Evolutionary conservation across 2,329 filamentous ascomycete genomes (phyloP), one percentile per base, ranked within the genome.

Genomic region (Fusarium acutatum): DNA sequence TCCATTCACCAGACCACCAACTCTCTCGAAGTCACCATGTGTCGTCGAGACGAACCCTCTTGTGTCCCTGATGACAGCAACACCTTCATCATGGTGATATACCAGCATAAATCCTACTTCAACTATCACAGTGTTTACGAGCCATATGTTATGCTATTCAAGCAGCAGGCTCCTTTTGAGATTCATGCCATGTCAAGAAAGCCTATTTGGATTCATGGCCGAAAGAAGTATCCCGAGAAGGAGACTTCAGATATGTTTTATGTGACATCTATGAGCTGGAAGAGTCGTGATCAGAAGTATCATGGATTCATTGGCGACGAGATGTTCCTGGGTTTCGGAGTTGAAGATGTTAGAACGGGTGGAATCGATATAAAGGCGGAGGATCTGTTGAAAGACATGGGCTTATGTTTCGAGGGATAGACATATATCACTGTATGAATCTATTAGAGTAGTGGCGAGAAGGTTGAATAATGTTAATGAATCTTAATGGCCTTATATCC

Each of bases 1-100:
- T 86, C 83, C 0, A 84, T 90, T 35, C 89, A 91, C 74, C 89
- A 91, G 77, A 86, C 89, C 11, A 90, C 88, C 26, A 91, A 91
- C 77, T 88, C 88, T 5, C 81, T 91, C 1, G 79, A 84, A 3
- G 79, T 91, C 41, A 90, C 88, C 6, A 80, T 90, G 59, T 91
- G 89, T 80, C 79, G 80, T 14, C 83, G 86, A 5, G 71, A 80
- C 5, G 87, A 90, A 47, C 72, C 80, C 0, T 60, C 24, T 0
- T 91, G 89, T 75, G 54, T 77, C 1, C 78, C 83, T 0, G 80
- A 81, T 47, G 81, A 83, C 11, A 70, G 68, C 26, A 90, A 90
- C 73, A 90, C 89, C 0, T 89, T 88, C 76, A 80, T 90, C 66
- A 79, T 91, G 53, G 83, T 82, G 10, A 83, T 91, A 43, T 85